Evolutionary conservation across 2,329 filamentous ascomycete genomes (phyloP).

Genomic region (Elsinoe perseae): DNA sequence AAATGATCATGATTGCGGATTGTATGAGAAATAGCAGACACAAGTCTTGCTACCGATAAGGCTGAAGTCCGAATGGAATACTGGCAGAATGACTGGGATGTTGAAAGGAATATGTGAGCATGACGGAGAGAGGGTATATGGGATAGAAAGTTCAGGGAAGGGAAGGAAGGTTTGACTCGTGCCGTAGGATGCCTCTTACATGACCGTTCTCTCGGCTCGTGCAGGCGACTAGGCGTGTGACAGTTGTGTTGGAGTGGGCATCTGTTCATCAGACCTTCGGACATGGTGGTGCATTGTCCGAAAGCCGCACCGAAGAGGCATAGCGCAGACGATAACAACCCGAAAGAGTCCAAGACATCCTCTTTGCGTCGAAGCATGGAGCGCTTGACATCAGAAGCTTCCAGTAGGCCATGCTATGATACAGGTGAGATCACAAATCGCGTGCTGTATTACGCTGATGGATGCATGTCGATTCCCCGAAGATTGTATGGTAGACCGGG

Average conservation of each 20-base stretch:
- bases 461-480: slow-evolving; percentile 12
- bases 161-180: slow-evolving; percentile 11
- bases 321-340: not conserved
- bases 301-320: slow-evolving; percentile 7
- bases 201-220: slow-evolving; percentile 5
- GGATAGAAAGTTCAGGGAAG: slow-evolving; percentile 8
- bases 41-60: not conserved
- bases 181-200: not conserved
- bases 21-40: not conserved
- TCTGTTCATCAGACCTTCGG: slow-evolving; percentile 10
- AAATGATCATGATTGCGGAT: not conserved
- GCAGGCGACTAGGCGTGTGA: not conserved
- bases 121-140: slow-evolving; percentile 12
- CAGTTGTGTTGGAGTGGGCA: slow-evolving; percentile 7
- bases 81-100: slow-evolving; percentile 1
- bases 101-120: slow-evolving; percentile 2
- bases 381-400: slow-evolving; percentile 9
- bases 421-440: not conserved
- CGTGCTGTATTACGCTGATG: not conserved
- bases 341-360: not conserved
- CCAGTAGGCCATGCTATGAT: not conserved
- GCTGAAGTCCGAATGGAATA: not conserved
- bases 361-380: not conserved
- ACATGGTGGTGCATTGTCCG: slow-evolving; percentile 12
- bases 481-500: slow-evolving; percentile 2